Conservation (phyloP, 2,329 filamentous ascomycete genomes). For the Colletotrichum sp. region DNA sequence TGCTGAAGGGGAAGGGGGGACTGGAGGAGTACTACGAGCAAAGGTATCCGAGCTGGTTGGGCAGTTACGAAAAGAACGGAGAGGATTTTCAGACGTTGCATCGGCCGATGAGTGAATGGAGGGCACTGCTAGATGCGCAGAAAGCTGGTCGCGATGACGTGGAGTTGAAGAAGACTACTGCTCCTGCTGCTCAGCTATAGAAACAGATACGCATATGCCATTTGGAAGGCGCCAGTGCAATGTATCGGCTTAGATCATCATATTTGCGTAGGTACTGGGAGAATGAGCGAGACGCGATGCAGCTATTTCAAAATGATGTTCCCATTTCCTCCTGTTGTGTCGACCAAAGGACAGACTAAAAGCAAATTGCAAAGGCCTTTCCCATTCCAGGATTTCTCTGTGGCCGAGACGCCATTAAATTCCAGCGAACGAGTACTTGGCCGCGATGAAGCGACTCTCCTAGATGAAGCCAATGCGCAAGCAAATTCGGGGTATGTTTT, state of each 20-base stretch:
- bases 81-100: background rate
- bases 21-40: background rate
- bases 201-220: background rate
- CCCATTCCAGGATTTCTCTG: too few species aligned
- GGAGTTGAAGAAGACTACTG: background rate
- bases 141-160: accelerated
- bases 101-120: background rate
- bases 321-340: accelerated
- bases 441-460: too few species aligned
- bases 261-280: too few species aligned
- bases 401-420: too few species aligned
- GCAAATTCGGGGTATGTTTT: too few species aligned
- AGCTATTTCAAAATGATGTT: accelerated
- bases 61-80: background rate
- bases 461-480: too few species aligned
- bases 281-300: too few species aligned
- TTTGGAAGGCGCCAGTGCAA: accelerated
- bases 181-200: background rate
- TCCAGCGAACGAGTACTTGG: too few species aligned
- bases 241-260: too few species aligned
- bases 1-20: background rate
- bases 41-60: background rate
- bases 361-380: accelerated
- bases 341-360: accelerated
- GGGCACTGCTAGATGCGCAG: background rate